A percentile compares a stretch with the other conserved stretches of the same genome.
These are phyloP conservation scores for Paxillus ammoniavirescens DNA, from an alignment of 768 basidiomycete species.

Conservation along the genomic window DNA sequence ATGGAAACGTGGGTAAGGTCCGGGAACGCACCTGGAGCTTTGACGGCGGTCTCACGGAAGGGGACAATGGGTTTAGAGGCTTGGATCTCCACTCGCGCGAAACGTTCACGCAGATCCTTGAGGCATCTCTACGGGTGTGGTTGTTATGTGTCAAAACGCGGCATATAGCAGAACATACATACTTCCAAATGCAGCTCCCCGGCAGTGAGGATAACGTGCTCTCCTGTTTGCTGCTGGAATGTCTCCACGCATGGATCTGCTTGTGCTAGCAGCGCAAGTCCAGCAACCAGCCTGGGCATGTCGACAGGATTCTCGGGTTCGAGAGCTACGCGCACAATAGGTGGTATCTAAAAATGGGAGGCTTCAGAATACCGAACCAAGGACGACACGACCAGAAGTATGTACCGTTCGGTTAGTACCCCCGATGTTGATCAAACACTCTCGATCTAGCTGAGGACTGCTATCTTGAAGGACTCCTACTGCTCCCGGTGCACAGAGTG, in stretches of 20 bases:
- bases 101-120: conserved; percentile 93
- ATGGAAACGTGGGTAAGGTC: neutral
- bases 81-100: conserved; percentile 90
- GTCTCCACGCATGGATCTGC: conserved; percentile 97
- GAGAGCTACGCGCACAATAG: conserved; percentile 93
- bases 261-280: conserved; percentile 86
- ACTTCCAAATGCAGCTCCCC: conserved; percentile 97
- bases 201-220: conserved; percentile 94
- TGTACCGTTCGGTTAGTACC: conserved; percentile 63
- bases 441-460: conserved; percentile 36
- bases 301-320: conserved; percentile 83
- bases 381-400: conserved; percentile 1
- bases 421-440: conserved; percentile 79
- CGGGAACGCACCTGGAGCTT: conserved; percentile 55
- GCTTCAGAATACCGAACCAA: neutral
- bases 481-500: conserved; percentile 70
- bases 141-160: neutral
- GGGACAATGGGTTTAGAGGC: conserved; percentile 96
- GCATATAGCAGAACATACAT: conserved; percentile 33
- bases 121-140: conserved; percentile 71
- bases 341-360: conserved; percentile 54
- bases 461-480: conserved; percentile 37
- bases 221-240: conserved; percentile 95
- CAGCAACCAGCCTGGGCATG: conserved; percentile 84
- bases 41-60: conserved; percentile 92